Evolutionary conservation across 345 rosid species (phyloP).

Genomic region (Trapa incisa): DNA sequence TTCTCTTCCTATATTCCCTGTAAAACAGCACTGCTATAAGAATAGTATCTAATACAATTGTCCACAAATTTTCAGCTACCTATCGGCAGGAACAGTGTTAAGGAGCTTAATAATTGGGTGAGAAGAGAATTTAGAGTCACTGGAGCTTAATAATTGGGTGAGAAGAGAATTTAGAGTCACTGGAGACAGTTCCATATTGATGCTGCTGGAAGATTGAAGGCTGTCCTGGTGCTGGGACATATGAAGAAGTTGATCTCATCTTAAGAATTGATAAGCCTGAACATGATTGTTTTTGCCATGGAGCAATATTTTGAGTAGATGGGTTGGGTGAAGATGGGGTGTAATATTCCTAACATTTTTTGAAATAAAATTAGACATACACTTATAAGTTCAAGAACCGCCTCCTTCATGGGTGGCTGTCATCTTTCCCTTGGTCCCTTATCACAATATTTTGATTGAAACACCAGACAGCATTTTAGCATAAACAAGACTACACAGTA

Average conservation of each 20-base stretch:
- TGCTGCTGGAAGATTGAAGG: conserved; percentile 81
- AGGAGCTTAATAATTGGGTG: conserved; percentile 78
- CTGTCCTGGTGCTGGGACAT: conserved; percentile 67
- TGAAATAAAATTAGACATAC: too few relatives aligned
- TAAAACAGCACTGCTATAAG: background rate
- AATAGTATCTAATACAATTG: background rate
- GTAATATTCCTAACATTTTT: too few relatives aligned
- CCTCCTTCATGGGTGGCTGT: too few relatives aligned
- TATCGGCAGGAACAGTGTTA: conserved; percentile 55
- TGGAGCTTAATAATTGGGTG: conserved; percentile 67
- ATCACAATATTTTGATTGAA: too few relatives aligned
- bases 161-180: conserved; percentile 47
- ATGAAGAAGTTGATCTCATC: conserved; percentile 63
- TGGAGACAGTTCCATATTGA: conserved; percentile 74
- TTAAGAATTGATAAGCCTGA: conserved; percentile 20
- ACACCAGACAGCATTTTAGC: too few relatives aligned
- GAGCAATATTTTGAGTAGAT: too few relatives aligned
- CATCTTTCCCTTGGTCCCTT: too few relatives aligned
- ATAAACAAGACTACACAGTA: too few relatives aligned
- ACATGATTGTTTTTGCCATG: too few relatives aligned
- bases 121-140: conserved; percentile 47
- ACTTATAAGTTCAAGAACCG: too few relatives aligned
- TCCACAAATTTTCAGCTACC: conserved; percentile 51
- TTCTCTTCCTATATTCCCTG: background rate
- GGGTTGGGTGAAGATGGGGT: too few relatives aligned